These are phyloP conservation scores for Avena atlantica DNA, from an alignment of 176 grass and related monocot species.

Conservation along the genomic window DNA sequence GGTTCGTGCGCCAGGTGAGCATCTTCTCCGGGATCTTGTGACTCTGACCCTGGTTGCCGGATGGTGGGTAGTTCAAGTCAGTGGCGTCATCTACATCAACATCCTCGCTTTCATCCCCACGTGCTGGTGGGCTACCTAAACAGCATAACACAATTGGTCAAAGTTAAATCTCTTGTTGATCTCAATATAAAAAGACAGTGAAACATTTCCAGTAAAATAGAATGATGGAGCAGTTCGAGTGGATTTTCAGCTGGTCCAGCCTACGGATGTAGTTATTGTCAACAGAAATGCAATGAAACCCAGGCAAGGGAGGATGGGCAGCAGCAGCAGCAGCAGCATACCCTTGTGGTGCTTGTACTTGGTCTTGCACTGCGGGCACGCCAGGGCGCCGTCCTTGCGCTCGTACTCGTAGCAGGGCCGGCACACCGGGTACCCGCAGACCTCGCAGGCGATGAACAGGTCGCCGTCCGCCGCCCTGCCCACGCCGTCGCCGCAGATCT, in stretches of 20 bases:
- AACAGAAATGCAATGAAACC: background rate
- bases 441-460: constrained; percentile 85
- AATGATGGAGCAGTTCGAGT: background rate
- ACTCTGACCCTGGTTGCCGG: constrained; percentile 76
- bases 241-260: background rate
- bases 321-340: constrained; percentile 19
- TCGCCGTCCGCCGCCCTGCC: constrained; percentile 74
- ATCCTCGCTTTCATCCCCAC: constrained; percentile 73
- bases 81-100: constrained; percentile 76
- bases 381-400: constrained; percentile 78
- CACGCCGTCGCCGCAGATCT: constrained; percentile 95
- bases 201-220: background rate
- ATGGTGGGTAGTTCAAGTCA: constrained; percentile 69
- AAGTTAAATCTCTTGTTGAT: background rate
- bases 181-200: background rate
- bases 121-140: constrained; percentile 77
- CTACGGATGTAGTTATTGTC: background rate
- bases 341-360: constrained; percentile 96
- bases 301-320: background rate
- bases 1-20: constrained; percentile 80
- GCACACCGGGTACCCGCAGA: constrained; percentile 87
- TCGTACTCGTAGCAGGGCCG: constrained; percentile 96
- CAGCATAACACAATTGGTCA: background rate
- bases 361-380: constrained; percentile 97
- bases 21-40: constrained; percentile 84